Percentiles rank a stretch among this genome's conserved stretches.
Evolutionary conservation across 495 filamentous ascomycete genomes (phyloP).

Genomic region (Podospora australis): DNA sequence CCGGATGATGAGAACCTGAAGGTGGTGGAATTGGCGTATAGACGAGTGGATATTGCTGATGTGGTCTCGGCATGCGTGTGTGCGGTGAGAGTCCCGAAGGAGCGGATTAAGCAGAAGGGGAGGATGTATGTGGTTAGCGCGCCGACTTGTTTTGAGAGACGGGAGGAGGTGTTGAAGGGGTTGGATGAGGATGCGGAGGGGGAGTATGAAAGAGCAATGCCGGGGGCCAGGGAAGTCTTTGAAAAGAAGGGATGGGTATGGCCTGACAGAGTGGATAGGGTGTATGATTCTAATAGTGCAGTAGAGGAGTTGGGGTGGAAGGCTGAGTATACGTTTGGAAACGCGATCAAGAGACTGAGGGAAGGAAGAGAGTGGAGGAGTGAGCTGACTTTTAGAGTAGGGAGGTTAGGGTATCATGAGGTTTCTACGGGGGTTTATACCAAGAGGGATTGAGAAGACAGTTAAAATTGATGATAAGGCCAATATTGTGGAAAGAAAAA

Average conservation of each 20-base stretch:
- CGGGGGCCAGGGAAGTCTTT: conserved; percentile 13
- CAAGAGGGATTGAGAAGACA: conserved; percentile 1
- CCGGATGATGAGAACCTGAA: conserved; percentile 26
- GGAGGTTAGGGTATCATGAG: conserved; percentile 26
- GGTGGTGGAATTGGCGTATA: conserved; percentile 26
- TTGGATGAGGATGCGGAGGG: conserved; percentile 10
- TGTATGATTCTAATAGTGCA: conserved; percentile 25
- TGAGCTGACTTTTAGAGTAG: conserved; percentile 16
- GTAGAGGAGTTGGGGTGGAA: conserved; percentile 21
- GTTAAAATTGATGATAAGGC: too few relatives aligned
- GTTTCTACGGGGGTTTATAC: conserved; percentile 25
- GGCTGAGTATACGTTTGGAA: conserved; percentile 23
- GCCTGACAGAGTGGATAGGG: conserved; percentile 21
- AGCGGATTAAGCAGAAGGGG: neutral
- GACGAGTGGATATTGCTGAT: conserved; percentile 24
- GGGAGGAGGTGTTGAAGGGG: conserved; percentile 2
- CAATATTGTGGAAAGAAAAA: too few relatives aligned
- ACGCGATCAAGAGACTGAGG: conserved; percentile 14
- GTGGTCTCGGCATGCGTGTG: conserved; percentile 22
- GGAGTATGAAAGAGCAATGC: conserved; percentile 2
- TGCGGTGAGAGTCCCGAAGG: conserved; percentile 16
- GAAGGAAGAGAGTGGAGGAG: conserved; percentile 26
- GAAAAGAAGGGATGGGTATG: conserved; percentile 18
- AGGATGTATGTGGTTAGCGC: conserved; percentile 22
- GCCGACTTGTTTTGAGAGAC: conserved; percentile 15